phyloP scores from a whole-genome alignment of 108 stramenopile species.

The Cyclotella choctawhatcheeana region DNA sequence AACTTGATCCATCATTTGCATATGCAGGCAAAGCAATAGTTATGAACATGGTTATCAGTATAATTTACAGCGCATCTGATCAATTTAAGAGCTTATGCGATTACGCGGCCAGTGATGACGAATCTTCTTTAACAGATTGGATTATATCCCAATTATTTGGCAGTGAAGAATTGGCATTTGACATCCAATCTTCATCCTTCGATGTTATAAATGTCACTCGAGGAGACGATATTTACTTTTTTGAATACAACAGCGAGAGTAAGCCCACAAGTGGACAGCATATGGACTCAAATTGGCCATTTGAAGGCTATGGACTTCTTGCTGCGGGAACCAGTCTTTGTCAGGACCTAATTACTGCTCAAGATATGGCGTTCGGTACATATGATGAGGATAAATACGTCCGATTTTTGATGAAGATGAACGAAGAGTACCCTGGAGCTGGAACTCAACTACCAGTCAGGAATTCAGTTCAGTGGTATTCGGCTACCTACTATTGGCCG shows the following conservation, averaged over 20 bases:
- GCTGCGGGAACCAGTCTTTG: neutral
- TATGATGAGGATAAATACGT: constrained; percentile 22
- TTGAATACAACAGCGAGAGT: constrained; percentile 5
- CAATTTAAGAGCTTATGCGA: neutral
- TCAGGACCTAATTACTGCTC: constrained; percentile 2
- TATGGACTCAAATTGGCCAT: constrained; percentile 5
- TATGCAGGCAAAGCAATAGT: constrained; percentile 6
- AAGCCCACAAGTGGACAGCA: constrained; percentile 2
- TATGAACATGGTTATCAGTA: constrained; percentile 4
- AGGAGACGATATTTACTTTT: neutral
- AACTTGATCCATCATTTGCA: too few relatives aligned
- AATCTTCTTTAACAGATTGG: constrained; percentile 6
- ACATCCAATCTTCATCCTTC: constrained; percentile 5
- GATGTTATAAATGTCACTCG: neutral
- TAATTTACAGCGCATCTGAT: neutral
- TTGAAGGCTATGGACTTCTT: neutral
- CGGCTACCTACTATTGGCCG: constrained; percentile 14
- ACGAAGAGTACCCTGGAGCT: constrained; percentile 24
- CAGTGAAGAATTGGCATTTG: neutral
- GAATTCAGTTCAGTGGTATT: constrained; percentile 5
- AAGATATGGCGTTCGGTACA: neutral
- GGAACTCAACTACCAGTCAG: constrained; percentile 11
- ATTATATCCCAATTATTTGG: neutral
- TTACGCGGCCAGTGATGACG: neutral
- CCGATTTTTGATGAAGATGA: constrained; percentile 5